Base-by-base conservation (phyloP, 2,329 filamentous ascomycete genomes). In the Fusarium lyarnte region DNA sequence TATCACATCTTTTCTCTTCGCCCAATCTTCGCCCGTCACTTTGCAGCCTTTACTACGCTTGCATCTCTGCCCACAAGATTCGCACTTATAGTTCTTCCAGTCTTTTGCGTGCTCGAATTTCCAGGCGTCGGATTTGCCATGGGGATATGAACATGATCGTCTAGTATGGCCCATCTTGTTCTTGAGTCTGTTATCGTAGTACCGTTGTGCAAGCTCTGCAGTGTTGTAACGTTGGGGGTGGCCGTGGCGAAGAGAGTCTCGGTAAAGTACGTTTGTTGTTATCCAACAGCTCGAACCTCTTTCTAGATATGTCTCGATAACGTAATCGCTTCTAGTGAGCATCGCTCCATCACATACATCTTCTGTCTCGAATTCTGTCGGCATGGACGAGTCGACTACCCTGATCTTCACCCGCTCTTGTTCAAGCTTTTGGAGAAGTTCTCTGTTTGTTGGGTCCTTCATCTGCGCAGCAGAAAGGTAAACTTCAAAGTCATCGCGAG, bases 111-210 rank as follows among this genome's bases (percentile, higher is more conserved):
- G 64, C 1, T 53, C 19, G 2, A 2, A 4, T n/a, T 62, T 42
- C 63, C 63, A 67, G 1, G 13, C 36, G 5, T 67, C 54, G 2
- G 45, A 61, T 14, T 67, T 67, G 4, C 45, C 64, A 6, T 67
- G 45, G 0, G 41, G 13, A 1, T 67, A 67, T 3, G 29, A 42
- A 4, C 64, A 67, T 9, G 21, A 36, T 11, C 7, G 6, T 10
- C 8, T 31, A 0, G 64, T 68, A 3, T 68, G 31, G 0, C 65
- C 65, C 65, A 68, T 68, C 3, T 54, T 68, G 2, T n/a, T 53
- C 3, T 21, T 43, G 0, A 68, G n/a, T 2, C 55, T 47, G 2
- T 39, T 31, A 2, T 33, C n/a, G 2, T 39, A 68, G 21, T 68
- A 35, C 0, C 10, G 5, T 0, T 49, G 33, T 9, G 19, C 19